A percentile compares a stretch with the other conserved stretches of the same genome.
phyloP scores from a whole-genome alignment of 2,329 filamentous ascomycete species.

The Penicillium expansum region DNA sequence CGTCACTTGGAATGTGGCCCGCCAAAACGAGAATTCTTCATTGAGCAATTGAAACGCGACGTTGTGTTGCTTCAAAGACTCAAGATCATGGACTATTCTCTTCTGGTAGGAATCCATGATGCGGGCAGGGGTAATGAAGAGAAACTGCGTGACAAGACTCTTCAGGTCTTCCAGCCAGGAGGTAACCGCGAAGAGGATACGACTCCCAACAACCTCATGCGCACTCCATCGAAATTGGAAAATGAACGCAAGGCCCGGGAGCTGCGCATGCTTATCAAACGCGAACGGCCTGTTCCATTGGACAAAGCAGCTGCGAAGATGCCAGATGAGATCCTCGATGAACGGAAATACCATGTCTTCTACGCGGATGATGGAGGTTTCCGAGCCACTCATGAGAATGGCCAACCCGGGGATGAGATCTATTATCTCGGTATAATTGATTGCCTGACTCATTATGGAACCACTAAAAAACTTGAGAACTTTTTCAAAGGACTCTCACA shows the following conservation, averaged over 20 bases:
- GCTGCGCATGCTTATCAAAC: slow-evolving; percentile 85
- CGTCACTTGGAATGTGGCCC: slow-evolving; percentile 84
- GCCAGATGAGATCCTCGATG: slow-evolving; percentile 82
- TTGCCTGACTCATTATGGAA: slow-evolving; percentile 92
- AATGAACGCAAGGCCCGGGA: slow-evolving; percentile 87
- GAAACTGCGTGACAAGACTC: slow-evolving; percentile 81
- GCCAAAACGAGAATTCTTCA: slow-evolving; percentile 80
- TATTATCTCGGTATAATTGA: slow-evolving; percentile 99
- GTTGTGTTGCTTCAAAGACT: slow-evolving; percentile 81
- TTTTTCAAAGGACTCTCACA: slow-evolving; percentile 92
- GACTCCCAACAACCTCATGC: slow-evolving; percentile 66
- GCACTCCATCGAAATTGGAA: slow-evolving; percentile 91
- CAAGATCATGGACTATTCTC: slow-evolving; percentile 98
- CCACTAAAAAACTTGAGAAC: slow-evolving; percentile 91
- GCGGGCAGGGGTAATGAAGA: slow-evolving; percentile 88
- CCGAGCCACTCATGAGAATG: slow-evolving; percentile 86
- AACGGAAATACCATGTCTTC: slow-evolving; percentile 76
- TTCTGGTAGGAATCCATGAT: slow-evolving; percentile 93
- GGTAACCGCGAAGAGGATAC: slow-evolving; percentile 65
- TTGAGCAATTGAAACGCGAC: slow-evolving; percentile 84
- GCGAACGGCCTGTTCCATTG: slow-evolving; percentile 90
- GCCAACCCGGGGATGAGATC: slow-evolving; percentile 80
- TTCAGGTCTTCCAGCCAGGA: slow-evolving; percentile 91
- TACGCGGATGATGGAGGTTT: slow-evolving; percentile 94
- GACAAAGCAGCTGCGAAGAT: slow-evolving; percentile 78